Percentiles rank a stretch among this genome's conserved stretches.
Evolutionary conservation across 345 rosid genomes (phyloP).

Genomic region (Orychophragmus violaceus): DNA sequence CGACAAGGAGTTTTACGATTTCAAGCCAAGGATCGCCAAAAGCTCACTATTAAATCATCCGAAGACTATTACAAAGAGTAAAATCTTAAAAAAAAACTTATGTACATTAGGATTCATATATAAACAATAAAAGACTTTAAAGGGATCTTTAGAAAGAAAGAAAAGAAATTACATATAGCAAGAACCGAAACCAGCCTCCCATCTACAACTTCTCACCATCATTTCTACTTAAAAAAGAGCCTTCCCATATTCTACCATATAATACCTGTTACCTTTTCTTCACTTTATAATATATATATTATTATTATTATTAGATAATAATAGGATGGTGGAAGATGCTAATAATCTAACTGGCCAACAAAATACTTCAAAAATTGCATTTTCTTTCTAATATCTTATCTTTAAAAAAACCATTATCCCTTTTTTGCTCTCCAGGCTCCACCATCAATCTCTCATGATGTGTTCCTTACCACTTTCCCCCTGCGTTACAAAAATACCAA

Average conservation of each 20-base stretch:
- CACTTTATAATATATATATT: constrained; percentile 18
- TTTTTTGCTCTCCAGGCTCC: constrained; percentile 13
- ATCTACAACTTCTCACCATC: constrained; percentile 18
- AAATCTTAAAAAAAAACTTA: constrained; percentile 2
- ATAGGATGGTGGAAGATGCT: constrained; percentile 20
- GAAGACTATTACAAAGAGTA: background rate
- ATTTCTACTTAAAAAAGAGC: constrained; percentile 21
- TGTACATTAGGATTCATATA: constrained; percentile 27
- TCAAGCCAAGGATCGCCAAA: background rate
- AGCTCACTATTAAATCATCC: background rate
- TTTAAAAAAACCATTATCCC: background rate
- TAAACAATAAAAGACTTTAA: constrained; percentile 15
- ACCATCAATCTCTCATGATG: background rate
- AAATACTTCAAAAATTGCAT: constrained; percentile 32
- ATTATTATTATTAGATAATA: constrained; percentile 16
- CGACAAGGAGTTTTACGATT: background rate
- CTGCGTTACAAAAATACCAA: background rate
- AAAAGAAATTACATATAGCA: constrained; percentile 11
- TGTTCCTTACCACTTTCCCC: background rate
- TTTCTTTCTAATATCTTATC: constrained; percentile 5
- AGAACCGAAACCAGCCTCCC: constrained; percentile 19
- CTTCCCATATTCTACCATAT: constrained; percentile 16
- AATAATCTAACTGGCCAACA: constrained; percentile 19
- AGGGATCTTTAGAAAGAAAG: background rate
- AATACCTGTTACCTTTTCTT: constrained; percentile 17